Evolutionary conservation across 2,329 filamentous ascomycete genomes (phyloP), one percentile per base, ranked within the genome.

Genomic region (Pyrenophora seminiperda): DNA sequence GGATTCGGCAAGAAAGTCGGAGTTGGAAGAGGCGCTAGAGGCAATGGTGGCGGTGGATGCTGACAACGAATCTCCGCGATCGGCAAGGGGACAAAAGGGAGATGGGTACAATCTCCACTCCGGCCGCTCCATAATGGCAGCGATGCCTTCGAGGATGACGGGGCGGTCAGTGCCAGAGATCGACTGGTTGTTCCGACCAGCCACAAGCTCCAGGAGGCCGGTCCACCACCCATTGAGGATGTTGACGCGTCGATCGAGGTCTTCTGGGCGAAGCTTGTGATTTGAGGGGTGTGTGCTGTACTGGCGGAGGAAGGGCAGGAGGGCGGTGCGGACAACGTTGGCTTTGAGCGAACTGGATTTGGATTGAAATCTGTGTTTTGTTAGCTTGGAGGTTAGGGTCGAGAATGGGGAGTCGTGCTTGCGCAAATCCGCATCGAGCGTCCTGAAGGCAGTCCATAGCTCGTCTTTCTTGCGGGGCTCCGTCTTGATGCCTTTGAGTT

Each of bases 211-310:
- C 47, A 96, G 75, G 31, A 96, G 77, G 1, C 84, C 86, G 34
- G 81, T 87, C 92, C 92, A 97, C 92, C 92, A 97, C 67, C 90
- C 92, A 70, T 94, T 90, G 50, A 96, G 76, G 39, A 95, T 90
- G 36, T 85, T 85, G 2, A 88, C 83, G 52, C 92, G 83, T 29
- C 88, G 83, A 64, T 97, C 91, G 36, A 96, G 74, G 68, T 96
- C 90, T 74, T 96, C 90, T 2, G 90, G 80, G n/a, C 83, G 78
- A 37, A 96, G 77, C 13, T 71, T 77, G 56, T 78, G 79, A 62
- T 84, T 87, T 7, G 89, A 90, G 1, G 83, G 76, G 64, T 93
- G 87, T 27, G 81, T 76, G 52, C 83, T 81, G 62, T 91, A 86
- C 42, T 82, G 85, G 49, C 84, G 82, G 34, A 97, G 76, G 63